Conservation (phyloP, 106 monocot species). For the Platanthera zijinensis region DNA sequence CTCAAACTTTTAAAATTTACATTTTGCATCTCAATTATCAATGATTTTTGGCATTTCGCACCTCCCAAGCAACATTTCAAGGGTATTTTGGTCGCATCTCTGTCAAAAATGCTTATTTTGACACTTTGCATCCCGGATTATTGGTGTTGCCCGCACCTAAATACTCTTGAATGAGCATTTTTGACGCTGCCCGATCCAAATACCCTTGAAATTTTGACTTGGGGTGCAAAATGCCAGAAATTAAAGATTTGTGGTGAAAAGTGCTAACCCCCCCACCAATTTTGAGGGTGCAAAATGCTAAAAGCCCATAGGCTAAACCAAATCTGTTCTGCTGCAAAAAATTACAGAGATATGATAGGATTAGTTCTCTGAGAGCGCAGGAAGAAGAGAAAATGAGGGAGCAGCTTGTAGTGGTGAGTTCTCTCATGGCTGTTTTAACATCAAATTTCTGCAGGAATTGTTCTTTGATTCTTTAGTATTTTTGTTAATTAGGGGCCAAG, state of each 20-base stretch:
- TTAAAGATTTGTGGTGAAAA: not conserved
- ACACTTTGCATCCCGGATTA: no score
- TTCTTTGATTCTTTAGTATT: not conserved
- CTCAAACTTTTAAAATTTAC: no score
- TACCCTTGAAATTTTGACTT: no score
- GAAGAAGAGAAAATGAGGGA: constrained; percentile 22
- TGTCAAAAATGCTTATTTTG: no score
- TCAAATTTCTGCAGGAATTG: not conserved
- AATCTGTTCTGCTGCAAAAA: not conserved
- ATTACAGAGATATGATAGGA: constrained; percentile 7
- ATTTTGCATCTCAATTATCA: no score
- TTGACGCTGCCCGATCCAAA: no score
- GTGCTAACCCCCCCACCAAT: not conserved
- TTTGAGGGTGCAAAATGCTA: not conserved
- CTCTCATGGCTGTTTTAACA: not conserved
- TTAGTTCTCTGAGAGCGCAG: constrained; percentile 12
- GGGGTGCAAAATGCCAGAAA: not conserved
- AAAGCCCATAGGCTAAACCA: not conserved
- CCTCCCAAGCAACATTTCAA: not conserved
- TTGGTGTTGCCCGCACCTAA: no score
- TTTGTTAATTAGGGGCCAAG: not conserved
- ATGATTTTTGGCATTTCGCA: no score
- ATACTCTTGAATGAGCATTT: no score
- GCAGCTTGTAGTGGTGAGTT: constrained; percentile 13
- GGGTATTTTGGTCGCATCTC: not conserved